A percentile compares a stretch with the other conserved stretches of the same genome.
Conservation (phyloP, 2,329 filamentous ascomycete genomes). For the Colletotrichum cordylinicola region DNA sequence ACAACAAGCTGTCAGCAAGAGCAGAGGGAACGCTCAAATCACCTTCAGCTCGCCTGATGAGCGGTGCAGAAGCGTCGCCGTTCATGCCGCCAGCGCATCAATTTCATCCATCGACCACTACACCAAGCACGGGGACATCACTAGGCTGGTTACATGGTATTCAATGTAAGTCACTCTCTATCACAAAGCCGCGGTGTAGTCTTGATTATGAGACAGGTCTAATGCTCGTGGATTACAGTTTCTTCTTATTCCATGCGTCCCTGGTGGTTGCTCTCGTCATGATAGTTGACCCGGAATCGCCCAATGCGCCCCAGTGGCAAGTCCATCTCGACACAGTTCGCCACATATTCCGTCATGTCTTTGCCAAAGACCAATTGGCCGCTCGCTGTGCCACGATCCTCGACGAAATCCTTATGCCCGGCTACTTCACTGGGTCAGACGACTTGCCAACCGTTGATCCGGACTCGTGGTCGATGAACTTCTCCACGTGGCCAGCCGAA, state of each 20-base stretch:
- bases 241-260: constrained; percentile 36
- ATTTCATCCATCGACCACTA: constrained; percentile 31
- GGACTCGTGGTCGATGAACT: constrained; percentile 29
- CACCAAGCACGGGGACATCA: constrained; percentile 22
- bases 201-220: background rate
- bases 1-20: constrained; percentile 27
- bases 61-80: constrained; percentile 27
- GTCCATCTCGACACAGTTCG: constrained; percentile 31
- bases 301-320: constrained; percentile 30
- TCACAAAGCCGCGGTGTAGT: background rate
- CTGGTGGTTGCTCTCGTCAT: constrained; percentile 33
- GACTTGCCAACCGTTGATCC: constrained; percentile 19
- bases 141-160: constrained; percentile 35
- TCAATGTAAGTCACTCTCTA: constrained; percentile 28
- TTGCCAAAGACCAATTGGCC: constrained; percentile 29
- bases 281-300: constrained; percentile 29
- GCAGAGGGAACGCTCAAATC: background rate
- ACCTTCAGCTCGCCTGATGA: constrained; percentile 24
- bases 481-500: constrained; percentile 27
- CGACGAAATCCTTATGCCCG: constrained; percentile 27
- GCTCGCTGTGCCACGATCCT: constrained; percentile 32
- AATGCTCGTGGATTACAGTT: constrained; percentile 14
- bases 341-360: constrained; percentile 26
- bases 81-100: constrained; percentile 31
- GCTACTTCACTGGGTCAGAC: background rate